Percentiles rank a stretch among this genome's conserved stretches.
phyloP scores from a whole-genome alignment of 192 early-diverging fungal species.

The Obelidium mucronatum region DNA sequence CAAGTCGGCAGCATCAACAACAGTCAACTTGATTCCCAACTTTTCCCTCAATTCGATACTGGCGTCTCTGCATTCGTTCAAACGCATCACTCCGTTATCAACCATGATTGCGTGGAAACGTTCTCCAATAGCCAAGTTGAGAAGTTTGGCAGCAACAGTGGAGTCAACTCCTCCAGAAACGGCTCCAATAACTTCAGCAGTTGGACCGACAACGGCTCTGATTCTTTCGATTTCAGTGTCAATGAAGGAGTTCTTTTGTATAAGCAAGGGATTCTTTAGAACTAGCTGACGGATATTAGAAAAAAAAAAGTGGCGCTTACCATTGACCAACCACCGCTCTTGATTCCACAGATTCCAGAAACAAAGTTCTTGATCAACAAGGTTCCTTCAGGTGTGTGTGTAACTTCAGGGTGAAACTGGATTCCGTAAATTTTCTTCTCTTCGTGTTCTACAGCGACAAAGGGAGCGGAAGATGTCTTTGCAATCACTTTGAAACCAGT shows the following conservation, averaged over 20 bases:
- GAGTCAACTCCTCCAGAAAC: constrained; percentile 97
- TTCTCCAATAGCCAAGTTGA: constrained; percentile 97
- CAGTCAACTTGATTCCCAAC: constrained; percentile 94
- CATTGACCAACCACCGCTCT: constrained; percentile 93
- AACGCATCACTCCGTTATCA: constrained; percentile 99
- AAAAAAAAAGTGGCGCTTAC: constrained; percentile 40
- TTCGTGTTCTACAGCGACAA: constrained; percentile 85
- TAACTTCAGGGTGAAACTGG: constrained; percentile 99
- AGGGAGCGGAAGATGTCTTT: constrained; percentile 86
- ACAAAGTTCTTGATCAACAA: constrained; percentile 94
- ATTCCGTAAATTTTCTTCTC: constrained; percentile 89
- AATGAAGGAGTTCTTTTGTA: constrained; percentile 75
- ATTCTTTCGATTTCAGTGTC: constrained; percentile 98
- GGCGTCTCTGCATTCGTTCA: constrained; percentile 90
- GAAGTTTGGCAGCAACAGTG: constrained; percentile 94
- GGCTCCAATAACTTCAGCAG: constrained; percentile 94
- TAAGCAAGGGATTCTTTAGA: neutral
- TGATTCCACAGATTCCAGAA: constrained; percentile 79
- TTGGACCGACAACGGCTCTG: constrained; percentile 86
- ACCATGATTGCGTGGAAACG: constrained; percentile 98
- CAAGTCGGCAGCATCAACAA: constrained; percentile 76
- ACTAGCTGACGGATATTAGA: constrained; percentile 16
- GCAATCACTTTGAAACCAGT: constrained; percentile 86
- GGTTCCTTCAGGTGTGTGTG: constrained; percentile 91
- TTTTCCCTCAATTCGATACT: constrained; percentile 86